Percentiles rank a stretch among this genome's conserved stretches.
These are phyloP conservation scores for Trametes pubescens DNA, from an alignment of 1,284 basidiomycete genomes.

Conservation along the genomic window DNA sequence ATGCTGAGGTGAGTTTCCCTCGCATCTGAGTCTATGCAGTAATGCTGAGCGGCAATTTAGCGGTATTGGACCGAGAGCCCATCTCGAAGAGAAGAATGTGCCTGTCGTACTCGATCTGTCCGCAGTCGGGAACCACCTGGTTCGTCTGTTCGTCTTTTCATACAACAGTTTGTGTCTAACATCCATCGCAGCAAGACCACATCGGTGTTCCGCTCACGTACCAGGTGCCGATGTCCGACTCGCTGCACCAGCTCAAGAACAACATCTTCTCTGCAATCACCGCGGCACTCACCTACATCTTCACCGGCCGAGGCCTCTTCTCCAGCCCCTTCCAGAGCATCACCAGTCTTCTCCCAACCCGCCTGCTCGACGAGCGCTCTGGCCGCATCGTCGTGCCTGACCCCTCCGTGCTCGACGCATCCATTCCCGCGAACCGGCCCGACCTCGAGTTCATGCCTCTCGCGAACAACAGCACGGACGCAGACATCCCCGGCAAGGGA, in stretches of 20 bases:
- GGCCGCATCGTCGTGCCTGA: background rate
- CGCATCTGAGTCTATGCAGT: background rate
- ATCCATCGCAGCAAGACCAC: conserved; percentile 43
- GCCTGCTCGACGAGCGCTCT: conserved; percentile 36
- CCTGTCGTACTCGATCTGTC: conserved; percentile 43
- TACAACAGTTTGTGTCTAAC: background rate
- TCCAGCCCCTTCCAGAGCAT: conserved; percentile 40
- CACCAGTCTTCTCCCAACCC: conserved; percentile 38
- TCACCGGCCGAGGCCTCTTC: conserved; percentile 43
- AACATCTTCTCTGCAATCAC: conserved; percentile 33
- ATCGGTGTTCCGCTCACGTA: conserved; percentile 42
- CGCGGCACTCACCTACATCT: conserved; percentile 43
- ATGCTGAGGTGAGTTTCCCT: conserved; percentile 42
- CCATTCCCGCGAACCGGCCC: conserved; percentile 39
- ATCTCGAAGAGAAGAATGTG: conserved; percentile 41
- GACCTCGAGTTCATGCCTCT: conserved; percentile 49
- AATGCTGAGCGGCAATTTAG: conserved; percentile 13
- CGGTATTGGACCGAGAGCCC: conserved; percentile 43
- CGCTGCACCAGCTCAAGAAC: conserved; percentile 32
- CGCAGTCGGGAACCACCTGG: conserved; percentile 41
- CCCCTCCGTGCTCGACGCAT: conserved; percentile 32
- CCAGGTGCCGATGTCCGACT: conserved; percentile 41
- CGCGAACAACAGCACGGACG: conserved; percentile 27
- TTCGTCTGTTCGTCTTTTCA: background rate
- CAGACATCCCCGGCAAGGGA: conserved; percentile 33